phyloP scores from a whole-genome alignment of 2,329 filamentous ascomycete species.

The Teratosphaeria zuluensis region DNA sequence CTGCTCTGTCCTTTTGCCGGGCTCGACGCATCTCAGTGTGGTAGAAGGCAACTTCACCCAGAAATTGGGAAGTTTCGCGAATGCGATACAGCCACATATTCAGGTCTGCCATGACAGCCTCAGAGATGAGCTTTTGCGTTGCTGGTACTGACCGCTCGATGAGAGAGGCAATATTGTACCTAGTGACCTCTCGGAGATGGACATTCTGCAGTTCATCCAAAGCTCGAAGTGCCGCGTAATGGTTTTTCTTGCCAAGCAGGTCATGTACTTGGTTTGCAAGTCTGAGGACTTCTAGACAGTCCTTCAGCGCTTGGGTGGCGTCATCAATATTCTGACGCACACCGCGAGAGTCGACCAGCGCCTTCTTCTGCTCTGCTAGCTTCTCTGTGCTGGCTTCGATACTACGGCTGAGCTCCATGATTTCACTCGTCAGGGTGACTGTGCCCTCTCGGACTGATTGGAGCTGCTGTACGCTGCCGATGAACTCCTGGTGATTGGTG shows the following conservation, averaged over 20 bases:
- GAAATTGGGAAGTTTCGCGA: constrained; percentile 87
- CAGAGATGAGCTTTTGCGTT: constrained; percentile 85
- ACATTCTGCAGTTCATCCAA: constrained; percentile 95
- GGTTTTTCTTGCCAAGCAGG: constrained; percentile 81
- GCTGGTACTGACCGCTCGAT: constrained; percentile 93
- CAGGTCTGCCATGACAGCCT: constrained; percentile 91
- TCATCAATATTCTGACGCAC: constrained; percentile 95
- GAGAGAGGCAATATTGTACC: constrained; percentile 88
- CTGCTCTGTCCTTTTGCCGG: constrained; percentile 72
- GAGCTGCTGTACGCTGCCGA: constrained; percentile 87
- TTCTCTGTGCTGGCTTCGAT: constrained; percentile 94
- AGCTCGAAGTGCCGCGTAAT: constrained; percentile 88
- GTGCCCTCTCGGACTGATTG: constrained; percentile 86
- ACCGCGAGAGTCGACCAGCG: constrained; percentile 80
- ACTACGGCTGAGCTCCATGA: constrained; percentile 82
- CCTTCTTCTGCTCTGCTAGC: constrained; percentile 87
- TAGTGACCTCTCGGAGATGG: constrained; percentile 84
- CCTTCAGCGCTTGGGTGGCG: constrained; percentile 75
- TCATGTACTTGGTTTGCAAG: constrained; percentile 93
- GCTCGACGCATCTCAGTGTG: constrained; percentile 81
- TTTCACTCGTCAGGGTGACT: constrained; percentile 78
- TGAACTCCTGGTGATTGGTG: constrained; percentile 93
- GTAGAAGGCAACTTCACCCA: constrained; percentile 94
- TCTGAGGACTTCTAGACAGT: constrained; percentile 83
- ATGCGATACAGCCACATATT: constrained; percentile 96